Evolutionary conservation across 768 basidiomycete genomes (phyloP), one percentile per base, ranked within the genome.

Genomic region (Auriscalpium microsporum): DNA sequence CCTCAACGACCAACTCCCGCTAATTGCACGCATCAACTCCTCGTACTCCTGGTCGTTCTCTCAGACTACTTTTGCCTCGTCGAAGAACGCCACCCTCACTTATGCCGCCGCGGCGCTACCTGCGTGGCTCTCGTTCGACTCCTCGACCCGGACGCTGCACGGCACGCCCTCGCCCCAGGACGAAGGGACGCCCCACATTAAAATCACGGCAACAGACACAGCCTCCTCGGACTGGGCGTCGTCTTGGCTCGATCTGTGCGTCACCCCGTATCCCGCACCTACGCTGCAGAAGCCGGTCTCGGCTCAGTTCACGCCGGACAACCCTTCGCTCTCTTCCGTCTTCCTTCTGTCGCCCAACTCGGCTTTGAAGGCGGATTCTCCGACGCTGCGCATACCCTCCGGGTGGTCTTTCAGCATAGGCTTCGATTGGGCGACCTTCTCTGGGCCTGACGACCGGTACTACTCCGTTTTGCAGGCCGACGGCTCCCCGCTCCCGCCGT

Each of bases 321-420:
- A 83, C 62, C 75, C 75, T 35, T 82, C 81, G 40, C 72, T 94
- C 51, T 87, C 88, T 4, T 93, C 91, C 6, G 86, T 90, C 37
- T 91, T 82, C 63, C 68, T 82, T 54, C 70, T 90, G 42, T 72
- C 80, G n/a, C 68, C 75, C 2, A 72, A 75, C 45, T 86, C 87
- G 19, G 80, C 83, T 13, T 71, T 90, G 34, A 63, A 66, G 33
- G 75, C 73, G 14, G 62, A 68, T 47, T 73, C 70, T 49, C 84
- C 84, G 53, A 73, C 77, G 49, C 66, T 96, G 54, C 76, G 92
- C 50, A 80, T 95, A 10, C 92, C 91, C 1, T 80, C 80, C 8
- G 69, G 73, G 46, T 95, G 93, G 92, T 90, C 89, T 0, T 97
- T 95, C 72, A 91, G 90, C 63, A 78, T 97, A 56, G 94, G 94